Conservation (phyloP, 75 land plant species). For the Cunninghamia lanceolata region DNA sequence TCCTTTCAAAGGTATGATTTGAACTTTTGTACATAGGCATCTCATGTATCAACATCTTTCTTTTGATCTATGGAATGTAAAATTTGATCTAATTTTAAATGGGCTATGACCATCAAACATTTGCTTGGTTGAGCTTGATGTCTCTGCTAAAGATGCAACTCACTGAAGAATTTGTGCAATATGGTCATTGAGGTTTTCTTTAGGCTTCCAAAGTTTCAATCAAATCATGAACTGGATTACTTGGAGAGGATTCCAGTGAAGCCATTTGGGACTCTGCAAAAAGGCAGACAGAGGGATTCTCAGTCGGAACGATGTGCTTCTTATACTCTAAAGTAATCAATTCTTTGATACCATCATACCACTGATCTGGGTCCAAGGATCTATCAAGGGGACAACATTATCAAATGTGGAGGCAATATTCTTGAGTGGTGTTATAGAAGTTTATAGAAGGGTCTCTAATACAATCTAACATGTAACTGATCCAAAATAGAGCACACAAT, state of each 20-base stretch:
- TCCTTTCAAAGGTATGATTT: too few species aligned
- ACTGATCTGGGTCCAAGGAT: not conserved
- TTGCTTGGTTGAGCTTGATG: not conserved
- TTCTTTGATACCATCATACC: not conserved
- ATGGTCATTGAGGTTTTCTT: not conserved
- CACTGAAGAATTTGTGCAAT: not conserved
- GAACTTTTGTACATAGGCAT: not conserved
- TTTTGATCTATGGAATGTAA: not conserved
- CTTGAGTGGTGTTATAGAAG: not conserved
- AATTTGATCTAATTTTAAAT: not conserved
- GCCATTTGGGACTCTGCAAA: not conserved
- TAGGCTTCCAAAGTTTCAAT: not conserved
- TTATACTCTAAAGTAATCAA: not conserved
- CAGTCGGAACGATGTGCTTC: not conserved
- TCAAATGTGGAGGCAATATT: not conserved
- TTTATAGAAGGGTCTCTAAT: not conserved
- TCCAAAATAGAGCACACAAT: not conserved
- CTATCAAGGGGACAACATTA: not conserved
- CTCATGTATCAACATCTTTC: not conserved
- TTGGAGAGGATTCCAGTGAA: not conserved
- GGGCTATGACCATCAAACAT: not conserved
- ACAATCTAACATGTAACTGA: not conserved
- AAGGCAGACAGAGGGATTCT: not conserved
- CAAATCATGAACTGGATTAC: not conserved
- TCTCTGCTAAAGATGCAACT: not conserved